These are phyloP conservation scores for Rubroboletus pulcherrimus DNA, from an alignment of 768 basidiomycete species.

Conservation along the genomic window DNA sequence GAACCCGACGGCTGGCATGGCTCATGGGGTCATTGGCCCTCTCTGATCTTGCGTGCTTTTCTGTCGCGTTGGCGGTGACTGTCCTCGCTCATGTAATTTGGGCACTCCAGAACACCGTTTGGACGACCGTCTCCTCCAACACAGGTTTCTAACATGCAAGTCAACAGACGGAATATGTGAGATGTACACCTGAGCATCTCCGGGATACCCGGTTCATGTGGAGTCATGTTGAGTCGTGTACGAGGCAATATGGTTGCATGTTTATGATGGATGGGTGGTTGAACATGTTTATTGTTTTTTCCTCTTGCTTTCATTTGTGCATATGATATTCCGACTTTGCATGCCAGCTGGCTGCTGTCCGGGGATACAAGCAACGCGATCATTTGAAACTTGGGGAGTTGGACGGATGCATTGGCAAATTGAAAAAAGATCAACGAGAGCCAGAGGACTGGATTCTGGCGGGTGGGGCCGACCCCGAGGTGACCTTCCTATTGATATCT, in stretches of 20 bases:
- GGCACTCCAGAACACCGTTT: constrained; percentile 20
- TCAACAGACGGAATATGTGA: constrained; percentile 2
- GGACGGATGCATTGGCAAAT: background rate
- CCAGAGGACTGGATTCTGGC: background rate
- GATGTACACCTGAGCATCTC: background rate
- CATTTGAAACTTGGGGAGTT: background rate
- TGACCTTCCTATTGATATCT: background rate
- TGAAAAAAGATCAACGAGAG: background rate
- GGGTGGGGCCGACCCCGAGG: background rate
- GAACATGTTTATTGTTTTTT: background rate
- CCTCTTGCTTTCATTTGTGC: constrained; percentile 1
- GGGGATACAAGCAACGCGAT: background rate
- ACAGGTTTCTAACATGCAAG: constrained; percentile 3
- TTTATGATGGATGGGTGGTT: background rate
- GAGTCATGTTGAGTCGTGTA: constrained; percentile 5
- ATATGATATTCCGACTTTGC: background rate
- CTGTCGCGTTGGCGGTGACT: constrained; percentile 11
- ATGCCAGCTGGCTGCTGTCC: background rate
- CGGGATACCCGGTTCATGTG: background rate
- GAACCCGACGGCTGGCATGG: constrained; percentile 2
- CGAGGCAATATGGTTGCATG: background rate
- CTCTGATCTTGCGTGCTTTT: constrained; percentile 16
- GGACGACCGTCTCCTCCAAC: constrained; percentile 26
- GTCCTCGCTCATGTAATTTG: constrained; percentile 19
- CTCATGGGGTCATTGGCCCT: constrained; percentile 6